Conservation (phyloP, 305 asterid species). For the Fraxinus baroniana region DNA sequence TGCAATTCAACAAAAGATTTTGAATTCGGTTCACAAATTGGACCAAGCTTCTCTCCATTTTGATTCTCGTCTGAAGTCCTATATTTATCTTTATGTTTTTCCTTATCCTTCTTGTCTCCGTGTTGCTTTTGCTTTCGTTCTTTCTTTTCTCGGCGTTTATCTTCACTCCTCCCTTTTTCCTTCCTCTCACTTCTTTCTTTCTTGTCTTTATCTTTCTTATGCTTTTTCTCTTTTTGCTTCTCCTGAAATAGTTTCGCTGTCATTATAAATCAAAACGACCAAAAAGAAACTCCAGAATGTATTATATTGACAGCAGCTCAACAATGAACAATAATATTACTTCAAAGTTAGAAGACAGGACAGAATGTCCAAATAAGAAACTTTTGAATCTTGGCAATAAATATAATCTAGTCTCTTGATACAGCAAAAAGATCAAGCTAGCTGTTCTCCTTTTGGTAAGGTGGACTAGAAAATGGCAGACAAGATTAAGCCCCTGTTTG, state of each 20-base stretch:
- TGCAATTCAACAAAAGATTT: slow-evolving; percentile 41
- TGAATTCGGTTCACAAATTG: slow-evolving; percentile 19
- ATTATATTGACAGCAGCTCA: background rate
- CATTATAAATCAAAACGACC: background rate
- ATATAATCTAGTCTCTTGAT: background rate
- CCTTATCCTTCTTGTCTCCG: slow-evolving; percentile 42
- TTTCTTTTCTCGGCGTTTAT: slow-evolving; percentile 50
- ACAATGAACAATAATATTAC: background rate
- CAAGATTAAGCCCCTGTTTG: background rate
- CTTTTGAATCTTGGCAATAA: background rate
- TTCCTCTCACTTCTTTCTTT: slow-evolving; percentile 47
- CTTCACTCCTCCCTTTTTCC: slow-evolving; percentile 52
- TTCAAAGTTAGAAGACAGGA: background rate
- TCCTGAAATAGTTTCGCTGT: slow-evolving; percentile 39
- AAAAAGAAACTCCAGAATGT: background rate
- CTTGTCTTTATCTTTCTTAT: slow-evolving; percentile 56
- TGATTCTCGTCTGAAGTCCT: slow-evolving; percentile 36
- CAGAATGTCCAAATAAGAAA: background rate
- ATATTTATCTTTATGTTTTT: slow-evolving; percentile 34
- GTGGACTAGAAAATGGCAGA: background rate
- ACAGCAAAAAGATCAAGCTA: background rate
- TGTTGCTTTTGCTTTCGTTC: slow-evolving; percentile 56
- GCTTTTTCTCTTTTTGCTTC: slow-evolving; percentile 50
- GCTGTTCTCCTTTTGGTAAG: background rate
- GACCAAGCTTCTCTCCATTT: slow-evolving; percentile 36